Conservation (phyloP, 1,284 basidiomycete species). For the Marasmius tenuissimus region DNA sequence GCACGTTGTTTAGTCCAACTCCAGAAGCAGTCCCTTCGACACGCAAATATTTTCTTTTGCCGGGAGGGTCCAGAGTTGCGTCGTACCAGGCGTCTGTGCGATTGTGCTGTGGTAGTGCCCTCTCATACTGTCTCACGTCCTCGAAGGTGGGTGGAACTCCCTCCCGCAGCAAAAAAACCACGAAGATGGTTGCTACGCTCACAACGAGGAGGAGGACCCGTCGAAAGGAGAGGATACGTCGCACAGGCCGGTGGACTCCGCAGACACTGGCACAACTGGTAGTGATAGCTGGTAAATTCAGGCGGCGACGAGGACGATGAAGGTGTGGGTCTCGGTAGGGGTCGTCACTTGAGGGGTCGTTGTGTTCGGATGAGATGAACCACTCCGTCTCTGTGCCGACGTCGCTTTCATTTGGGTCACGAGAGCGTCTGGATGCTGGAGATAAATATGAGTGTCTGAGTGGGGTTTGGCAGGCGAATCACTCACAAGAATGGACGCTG, state of each 20-base stretch:
- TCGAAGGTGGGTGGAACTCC: slow-evolving; percentile 22
- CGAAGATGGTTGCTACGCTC: neutral
- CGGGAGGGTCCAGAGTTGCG: slow-evolving; percentile 7
- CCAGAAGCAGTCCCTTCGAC: slow-evolving; percentile 56
- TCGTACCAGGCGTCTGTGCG: slow-evolving; percentile 14
- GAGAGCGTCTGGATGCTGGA: too few relatives aligned
- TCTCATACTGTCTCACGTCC: slow-evolving; percentile 22
- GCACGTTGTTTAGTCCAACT: slow-evolving; percentile 55
- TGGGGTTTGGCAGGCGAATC: too few relatives aligned
- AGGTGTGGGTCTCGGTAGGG: neutral
- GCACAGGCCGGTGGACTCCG: neutral
- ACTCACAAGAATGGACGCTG: too few relatives aligned
- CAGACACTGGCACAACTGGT: too few relatives aligned
- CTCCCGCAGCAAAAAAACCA: neutral
- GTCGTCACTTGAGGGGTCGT: too few relatives aligned
- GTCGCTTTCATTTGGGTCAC: too few relatives aligned
- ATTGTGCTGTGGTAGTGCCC: slow-evolving; percentile 39
- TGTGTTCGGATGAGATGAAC: too few relatives aligned
- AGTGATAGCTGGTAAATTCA: too few relatives aligned
- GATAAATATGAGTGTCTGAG: too few relatives aligned
- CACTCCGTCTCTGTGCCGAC: too few relatives aligned
- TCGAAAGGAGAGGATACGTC: neutral
- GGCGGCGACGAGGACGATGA: neutral
- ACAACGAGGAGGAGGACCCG: neutral
- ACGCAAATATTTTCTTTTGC: slow-evolving; percentile 33